Percentiles rank a stretch among this genome's conserved stretches.
Evolutionary conservation across 2,329 filamentous ascomycete genomes (phyloP).

Genomic region (Fusarium miscanthi): DNA sequence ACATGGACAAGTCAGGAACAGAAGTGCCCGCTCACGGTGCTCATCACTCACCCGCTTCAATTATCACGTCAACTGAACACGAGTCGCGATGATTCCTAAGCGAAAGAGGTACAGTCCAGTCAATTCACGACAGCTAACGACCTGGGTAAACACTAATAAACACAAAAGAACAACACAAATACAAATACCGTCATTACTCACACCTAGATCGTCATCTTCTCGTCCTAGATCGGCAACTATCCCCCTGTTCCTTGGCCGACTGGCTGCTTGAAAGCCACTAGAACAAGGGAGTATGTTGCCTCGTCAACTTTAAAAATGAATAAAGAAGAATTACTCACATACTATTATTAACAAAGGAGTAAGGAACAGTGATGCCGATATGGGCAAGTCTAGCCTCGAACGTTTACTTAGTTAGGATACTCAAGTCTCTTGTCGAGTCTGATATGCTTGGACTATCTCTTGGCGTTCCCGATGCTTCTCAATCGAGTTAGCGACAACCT

Average conservation of each 20-base stretch:
- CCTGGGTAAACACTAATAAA: not conserved
- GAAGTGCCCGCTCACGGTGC: not conserved
- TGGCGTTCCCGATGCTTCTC: conserved; percentile 14
- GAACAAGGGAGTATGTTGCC: conserved; percentile 21
- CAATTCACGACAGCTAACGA: not conserved
- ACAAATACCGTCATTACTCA: conserved; percentile 29
- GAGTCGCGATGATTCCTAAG: conserved; percentile 1
- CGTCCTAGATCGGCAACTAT: conserved; percentile 17
- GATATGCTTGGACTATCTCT: conserved; percentile 22
- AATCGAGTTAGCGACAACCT: conserved; percentile 29
- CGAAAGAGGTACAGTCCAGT: not conserved
- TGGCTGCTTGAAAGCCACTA: conserved; percentile 9
- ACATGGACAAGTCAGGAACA: conserved; percentile 15
- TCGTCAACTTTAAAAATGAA: conserved; percentile 36
- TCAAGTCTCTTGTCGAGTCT: not conserved
- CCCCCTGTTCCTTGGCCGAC: conserved; percentile 16
- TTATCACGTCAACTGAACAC: conserved; percentile 5
- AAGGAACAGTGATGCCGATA: conserved; percentile 9
- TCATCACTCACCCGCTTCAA: not conserved
- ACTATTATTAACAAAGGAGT: not conserved
- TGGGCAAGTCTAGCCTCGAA: conserved; percentile 1
- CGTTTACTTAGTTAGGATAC: not conserved
- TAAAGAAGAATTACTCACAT: not conserved
- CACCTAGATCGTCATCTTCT: conserved; percentile 25
- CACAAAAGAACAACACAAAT: not conserved